These are phyloP conservation scores for Yarrowia sp. DNA, from an alignment of 805 yeast genomes.

Conservation along the genomic window DNA sequence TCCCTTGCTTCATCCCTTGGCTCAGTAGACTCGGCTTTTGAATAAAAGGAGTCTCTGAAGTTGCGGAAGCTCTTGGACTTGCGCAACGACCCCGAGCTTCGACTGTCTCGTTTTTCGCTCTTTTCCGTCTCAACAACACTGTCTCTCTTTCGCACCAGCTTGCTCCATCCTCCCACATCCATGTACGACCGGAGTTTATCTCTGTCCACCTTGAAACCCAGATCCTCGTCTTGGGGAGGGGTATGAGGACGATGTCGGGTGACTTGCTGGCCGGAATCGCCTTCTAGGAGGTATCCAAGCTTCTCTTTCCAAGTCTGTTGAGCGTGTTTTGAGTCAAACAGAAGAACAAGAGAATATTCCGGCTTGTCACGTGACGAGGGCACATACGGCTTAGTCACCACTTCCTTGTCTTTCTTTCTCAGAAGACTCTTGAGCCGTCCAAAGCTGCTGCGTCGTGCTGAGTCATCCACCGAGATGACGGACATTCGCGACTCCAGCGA, in stretches of 20 bases:
- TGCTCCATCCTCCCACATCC: conserved; percentile 17
- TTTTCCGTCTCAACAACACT: background rate
- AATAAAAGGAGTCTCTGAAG: background rate
- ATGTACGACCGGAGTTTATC: background rate
- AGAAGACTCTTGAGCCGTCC: conserved; percentile 6
- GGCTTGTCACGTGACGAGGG: conserved; percentile 2
- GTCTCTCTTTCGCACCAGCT: background rate
- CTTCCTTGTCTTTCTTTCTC: background rate
- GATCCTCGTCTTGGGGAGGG: conserved; percentile 7
- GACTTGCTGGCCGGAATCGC: background rate
- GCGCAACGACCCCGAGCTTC: background rate
- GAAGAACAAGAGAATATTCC: background rate
- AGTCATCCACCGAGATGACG: background rate
- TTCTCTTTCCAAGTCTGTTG: conserved; percentile 5
- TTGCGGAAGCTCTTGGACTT: background rate
- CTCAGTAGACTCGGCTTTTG: background rate
- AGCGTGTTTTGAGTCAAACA: background rate
- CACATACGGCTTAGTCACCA: background rate
- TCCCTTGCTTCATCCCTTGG: background rate
- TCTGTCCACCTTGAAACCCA: conserved; percentile 8
- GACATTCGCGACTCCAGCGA: background rate
- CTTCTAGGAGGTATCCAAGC: background rate
- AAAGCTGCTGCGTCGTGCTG: background rate
- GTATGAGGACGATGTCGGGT: conserved; percentile 5
- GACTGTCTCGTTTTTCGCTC: background rate